A percentile compares a stretch with the other conserved stretches of the same genome.
Evolutionary conservation across 306 rosid genomes (phyloP).

Genomic region (Begonia peltatifolia): DNA sequence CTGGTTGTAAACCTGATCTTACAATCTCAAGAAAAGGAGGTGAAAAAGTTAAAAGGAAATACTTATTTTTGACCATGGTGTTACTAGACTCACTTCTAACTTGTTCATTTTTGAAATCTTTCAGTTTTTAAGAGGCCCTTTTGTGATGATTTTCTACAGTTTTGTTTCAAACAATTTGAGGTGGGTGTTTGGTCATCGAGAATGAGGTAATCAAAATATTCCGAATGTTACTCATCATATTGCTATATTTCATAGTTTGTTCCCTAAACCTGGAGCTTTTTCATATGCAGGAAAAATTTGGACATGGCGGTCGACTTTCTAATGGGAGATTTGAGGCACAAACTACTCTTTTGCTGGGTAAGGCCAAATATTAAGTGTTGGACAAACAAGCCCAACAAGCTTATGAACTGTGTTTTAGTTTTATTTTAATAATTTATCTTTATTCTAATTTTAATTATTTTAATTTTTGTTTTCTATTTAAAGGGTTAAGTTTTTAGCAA

Average conservation of each 20-base stretch:
- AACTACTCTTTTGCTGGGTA: conserved; percentile 87
- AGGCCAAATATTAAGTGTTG: conserved; percentile 2
- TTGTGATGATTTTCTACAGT: conserved; percentile 58
- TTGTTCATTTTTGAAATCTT: neutral
- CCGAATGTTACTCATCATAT: conserved; percentile 6
- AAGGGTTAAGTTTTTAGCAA: too few relatives aligned
- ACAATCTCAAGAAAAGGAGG: conserved; percentile 40
- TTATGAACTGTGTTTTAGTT: too few relatives aligned
- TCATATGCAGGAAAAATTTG: conserved; percentile 44
- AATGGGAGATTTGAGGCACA: conserved; percentile 33
- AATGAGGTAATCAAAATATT: conserved; percentile 31
- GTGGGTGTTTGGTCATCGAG: conserved; percentile 95
- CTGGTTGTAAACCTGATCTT: conserved; percentile 20
- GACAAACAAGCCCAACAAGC: too few relatives aligned
- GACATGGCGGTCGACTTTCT: conserved; percentile 28
- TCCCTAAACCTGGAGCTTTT: conserved; percentile 4
- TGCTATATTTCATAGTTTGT: conserved; percentile 4
- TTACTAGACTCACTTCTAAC: conserved; percentile 12
- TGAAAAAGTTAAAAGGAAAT: conserved; percentile 10
- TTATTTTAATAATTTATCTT: too few relatives aligned
- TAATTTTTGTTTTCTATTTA: too few relatives aligned
- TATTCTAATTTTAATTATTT: too few relatives aligned
- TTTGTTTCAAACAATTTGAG: conserved; percentile 74
- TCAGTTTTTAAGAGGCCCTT: conserved; percentile 90
- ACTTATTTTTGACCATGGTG: neutral